These are phyloP conservation scores for Fusarium sororula DNA, from an alignment of 2,329 filamentous ascomycete genomes.

Conservation along the genomic window DNA sequence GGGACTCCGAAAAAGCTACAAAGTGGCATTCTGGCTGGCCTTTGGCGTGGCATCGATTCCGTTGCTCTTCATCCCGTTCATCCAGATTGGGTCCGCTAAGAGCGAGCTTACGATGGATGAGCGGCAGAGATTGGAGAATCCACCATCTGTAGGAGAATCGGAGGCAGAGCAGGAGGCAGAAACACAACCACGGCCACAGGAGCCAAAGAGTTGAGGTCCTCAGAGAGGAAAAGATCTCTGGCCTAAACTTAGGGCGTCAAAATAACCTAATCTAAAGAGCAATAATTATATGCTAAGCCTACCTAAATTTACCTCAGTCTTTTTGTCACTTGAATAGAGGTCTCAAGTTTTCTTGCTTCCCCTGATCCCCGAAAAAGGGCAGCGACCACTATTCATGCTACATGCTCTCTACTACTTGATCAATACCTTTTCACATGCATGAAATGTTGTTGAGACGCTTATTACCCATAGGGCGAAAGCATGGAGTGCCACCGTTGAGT, in stretches of 20 bases:
- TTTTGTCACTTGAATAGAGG: neutral
- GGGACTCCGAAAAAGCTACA: slow-evolving; percentile 43
- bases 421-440: neutral
- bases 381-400: neutral
- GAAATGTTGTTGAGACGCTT: neutral
- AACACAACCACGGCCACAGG: neutral
- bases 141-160: slow-evolving; percentile 6
- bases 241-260: neutral
- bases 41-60: slow-evolving; percentile 36
- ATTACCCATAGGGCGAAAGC: neutral
- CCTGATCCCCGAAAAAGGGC: neutral
- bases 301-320: neutral
- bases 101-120: slow-evolving; percentile 42
- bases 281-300: neutral
- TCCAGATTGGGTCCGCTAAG: slow-evolving; percentile 41
- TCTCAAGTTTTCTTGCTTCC: neutral
- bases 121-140: slow-evolving; percentile 34
- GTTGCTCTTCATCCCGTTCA: slow-evolving; percentile 32
- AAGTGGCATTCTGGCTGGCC: slow-evolving; percentile 41
- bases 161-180: slow-evolving; percentile 12
- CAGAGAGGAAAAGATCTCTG: neutral
- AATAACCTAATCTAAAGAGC: neutral
- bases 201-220: slow-evolving; percentile 5
- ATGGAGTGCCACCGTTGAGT: neutral
- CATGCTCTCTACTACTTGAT: neutral